Conservation (phyloP, 2,329 filamentous ascomycete species). For the Hypoxylon sp. region DNA sequence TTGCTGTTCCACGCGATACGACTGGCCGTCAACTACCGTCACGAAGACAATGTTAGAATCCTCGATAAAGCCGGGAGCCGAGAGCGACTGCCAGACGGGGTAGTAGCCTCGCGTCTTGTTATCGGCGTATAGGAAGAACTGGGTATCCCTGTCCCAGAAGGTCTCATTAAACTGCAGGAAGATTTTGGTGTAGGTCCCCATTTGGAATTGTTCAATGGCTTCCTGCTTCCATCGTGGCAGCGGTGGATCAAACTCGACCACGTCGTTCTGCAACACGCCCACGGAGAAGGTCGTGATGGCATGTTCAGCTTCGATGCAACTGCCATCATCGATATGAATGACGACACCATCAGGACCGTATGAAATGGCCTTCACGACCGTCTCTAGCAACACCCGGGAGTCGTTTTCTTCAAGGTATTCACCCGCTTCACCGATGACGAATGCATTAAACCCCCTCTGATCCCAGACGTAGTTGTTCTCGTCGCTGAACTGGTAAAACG, state of each 20-base stretch:
- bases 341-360: slow-evolving; percentile 66
- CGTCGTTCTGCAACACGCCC: slow-evolving; percentile 73
- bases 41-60: slow-evolving; percentile 74
- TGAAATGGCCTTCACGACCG: slow-evolving; percentile 65
- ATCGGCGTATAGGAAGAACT: slow-evolving; percentile 61
- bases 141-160: slow-evolving; percentile 68
- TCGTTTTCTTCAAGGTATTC: slow-evolving; percentile 69
- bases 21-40: slow-evolving; percentile 68
- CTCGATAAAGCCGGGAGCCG: slow-evolving; percentile 66
- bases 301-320: slow-evolving; percentile 49
- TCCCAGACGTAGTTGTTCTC: slow-evolving; percentile 72
- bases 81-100: slow-evolving; percentile 73
- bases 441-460: slow-evolving; percentile 69
- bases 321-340: slow-evolving; percentile 64
- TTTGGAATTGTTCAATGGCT: slow-evolving; percentile 72
- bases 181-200: slow-evolving; percentile 80
- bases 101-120: slow-evolving; percentile 57
- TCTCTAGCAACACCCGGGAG: slow-evolving; percentile 67
- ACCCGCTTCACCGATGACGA: slow-evolving; percentile 67
- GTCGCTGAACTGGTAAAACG: slow-evolving; percentile 71
- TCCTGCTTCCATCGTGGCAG: slow-evolving; percentile 73
- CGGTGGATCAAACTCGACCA: slow-evolving; percentile 67
- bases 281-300: slow-evolving; percentile 76
- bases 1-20: slow-evolving; percentile 70
- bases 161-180: slow-evolving; percentile 76